Base-by-base conservation (phyloP, 108 stramenopile genomes). In the Cylindrotheca fusiformis region DNA sequence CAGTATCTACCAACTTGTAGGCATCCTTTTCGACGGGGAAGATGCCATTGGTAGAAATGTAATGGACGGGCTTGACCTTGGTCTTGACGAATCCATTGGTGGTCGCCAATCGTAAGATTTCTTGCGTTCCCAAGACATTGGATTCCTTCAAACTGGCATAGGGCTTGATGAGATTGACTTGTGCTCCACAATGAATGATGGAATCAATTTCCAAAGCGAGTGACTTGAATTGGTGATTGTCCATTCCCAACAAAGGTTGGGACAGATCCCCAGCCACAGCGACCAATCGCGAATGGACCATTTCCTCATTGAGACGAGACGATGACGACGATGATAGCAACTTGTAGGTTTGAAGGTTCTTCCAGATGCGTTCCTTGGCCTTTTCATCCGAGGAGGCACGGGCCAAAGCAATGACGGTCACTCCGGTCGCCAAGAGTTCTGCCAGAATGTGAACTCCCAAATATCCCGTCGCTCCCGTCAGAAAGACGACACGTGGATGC, bases 391-490 rank as follows among this genome's bases (percentile, higher is more conserved):
- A 65, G 5, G 53, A 47, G 25, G 71, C 71, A 33, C 87, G 78
- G 31, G 84, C 85, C 33, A 89, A 57, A 52, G 83, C 86, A 49
- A 82, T 75, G n/a, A 83, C 80, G 22, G 77, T 78, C 19, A 83
- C 70, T 21, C 69, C 71, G 27, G 80, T 69, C 45, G 52, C 61
- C 48, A 88, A 65, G 10, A 88, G 47, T 49, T 87, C 66, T 20
- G 77, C 75, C 29, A 88, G 56, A 25, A 91, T 76, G 67, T 86
- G 85, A 10, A 65, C 80, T 36, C 90, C 90, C 21, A 91, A 65
- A 59, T 79, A 91, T 19, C 90, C 90, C 2, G 90, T 84, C 2
- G 65, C 85, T 56, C 90, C 90, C 14, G 90, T 91, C 27, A 88
- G 65, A 31, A 88, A 79, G 46, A 88, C 66, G 12, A 81, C 81